Evolutionary conservation across 495 filamentous ascomycete genomes (phyloP), one percentile per base, ranked within the genome.

Genomic region (Podospora pseudoanserina): DNA sequence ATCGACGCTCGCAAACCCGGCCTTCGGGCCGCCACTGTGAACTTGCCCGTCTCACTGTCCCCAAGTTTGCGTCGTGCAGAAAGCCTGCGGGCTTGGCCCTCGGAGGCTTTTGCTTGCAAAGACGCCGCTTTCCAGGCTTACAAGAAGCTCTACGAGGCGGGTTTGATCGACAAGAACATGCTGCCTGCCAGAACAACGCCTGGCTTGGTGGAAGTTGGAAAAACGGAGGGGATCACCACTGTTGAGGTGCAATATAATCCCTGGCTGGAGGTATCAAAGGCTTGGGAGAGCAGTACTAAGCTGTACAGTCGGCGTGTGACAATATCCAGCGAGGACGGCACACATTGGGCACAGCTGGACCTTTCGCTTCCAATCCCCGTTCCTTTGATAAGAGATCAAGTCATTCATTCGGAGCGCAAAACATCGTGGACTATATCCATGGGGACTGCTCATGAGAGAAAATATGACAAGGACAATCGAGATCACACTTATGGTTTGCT

Each of bases 111-210:
- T 63, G 94, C 95, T 5, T 87, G 82, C 69, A 91, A 89, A 69
- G 95, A 97, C 73, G 89, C 92, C 2, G 91, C 93, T 0, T 95
- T 97, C 64, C 85, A 92, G 72, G 91, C 93, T 15, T 97, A 94
- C 73, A 77, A 84, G 28, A 83, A 83, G 2, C 82, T 99, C 0
- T 87, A 93, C 72, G 67, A 86, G 44, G 88, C 85, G 55, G 89
- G 90, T 0, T 79, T 96, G 26, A 78, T 97, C 23, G 92, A 93
- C 63, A 86, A 96, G 56, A 86, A 96, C 69, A 81, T 97, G 1
- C 80, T 97, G 65, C 94, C 95, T 1, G 68, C 80, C 13, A 77
- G 69, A 60, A 76, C 72, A 1, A 72, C 78, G 19, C 78, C 83
- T 27, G 66, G 81, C 9, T 39, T 76, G 9, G 67, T 70, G 16